Base-by-base conservation (phyloP, 768 basidiomycete genomes). In the Pulveroboletus sp. region DNA sequence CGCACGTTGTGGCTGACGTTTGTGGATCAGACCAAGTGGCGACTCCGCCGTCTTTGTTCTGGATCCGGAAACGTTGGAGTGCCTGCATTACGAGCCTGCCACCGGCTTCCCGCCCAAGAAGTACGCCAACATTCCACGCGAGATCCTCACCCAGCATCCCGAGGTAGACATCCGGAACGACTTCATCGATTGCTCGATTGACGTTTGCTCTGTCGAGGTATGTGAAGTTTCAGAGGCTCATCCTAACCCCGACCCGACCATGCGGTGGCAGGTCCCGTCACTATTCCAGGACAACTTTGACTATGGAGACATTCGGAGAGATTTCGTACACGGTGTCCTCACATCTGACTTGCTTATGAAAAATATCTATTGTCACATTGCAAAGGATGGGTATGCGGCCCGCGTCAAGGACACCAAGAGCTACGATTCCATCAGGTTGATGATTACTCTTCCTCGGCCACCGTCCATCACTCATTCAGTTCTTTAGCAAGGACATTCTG, bases 211-310 rank as follows among this genome's bases (percentile, higher is more conserved):
- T 18, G 85, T 92, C 18, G 93, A 96, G 77, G 93, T 91, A 43
- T 28, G 75, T 55, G n/a, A 27, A 8, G 36, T 15, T 24, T 8
- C 26, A 14, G 30, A 45, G 33, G 17, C 21, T 8, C 27, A 43
- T 43, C 39, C 37, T 24, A n/a, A 32, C n/a, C 9, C 38, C 41
- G 43, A 57, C 33, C 40, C 4, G 36, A 41, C 31, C 51, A 14
- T 35, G n/a, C 32, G 28, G 44, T 50, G 26, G 47, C 59, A 96
- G 88, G 89, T 98, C 33, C 93, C 93, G 1, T 94, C 94, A 1
- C 67, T 97, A 5, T 99, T 98, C 72, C 93, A 94, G 66, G 96
- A 98, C 71, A 98, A 98, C 71, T 99, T 99, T 62, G 96, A 98
- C 71, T 97, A 94, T 62, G 82, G 84, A 12, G 92, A 94, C 69